A percentile compares a stretch with the other conserved stretches of the same genome.
phyloP scores from a whole-genome alignment of 352 stramenopile species.

The Thraustochytrium striatum region DNA sequence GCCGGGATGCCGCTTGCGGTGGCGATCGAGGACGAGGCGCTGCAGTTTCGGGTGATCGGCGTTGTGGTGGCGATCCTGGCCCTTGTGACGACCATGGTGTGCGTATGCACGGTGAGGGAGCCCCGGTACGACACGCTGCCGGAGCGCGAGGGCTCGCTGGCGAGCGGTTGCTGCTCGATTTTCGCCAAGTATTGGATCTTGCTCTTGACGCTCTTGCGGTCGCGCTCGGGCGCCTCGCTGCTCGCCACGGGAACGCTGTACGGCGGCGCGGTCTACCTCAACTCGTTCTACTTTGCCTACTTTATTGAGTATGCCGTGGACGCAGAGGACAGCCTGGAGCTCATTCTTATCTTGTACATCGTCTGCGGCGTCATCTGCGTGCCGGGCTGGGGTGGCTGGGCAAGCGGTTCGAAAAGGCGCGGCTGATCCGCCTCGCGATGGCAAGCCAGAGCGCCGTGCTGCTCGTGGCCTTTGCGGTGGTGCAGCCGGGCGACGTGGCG shows the following conservation, averaged over 20 bases:
- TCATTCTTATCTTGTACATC: conserved; percentile 38
- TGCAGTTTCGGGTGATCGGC: not conserved
- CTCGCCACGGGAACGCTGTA: not conserved
- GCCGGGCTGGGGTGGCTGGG: not conserved
- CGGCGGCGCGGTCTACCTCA: not conserved
- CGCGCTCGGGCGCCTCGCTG: not conserved
- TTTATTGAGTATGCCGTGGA: not conserved
- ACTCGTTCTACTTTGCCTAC: not conserved
- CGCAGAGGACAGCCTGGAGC: not conserved
- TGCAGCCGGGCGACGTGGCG: not conserved
- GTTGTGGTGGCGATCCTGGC: not conserved
- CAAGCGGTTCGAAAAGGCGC: conserved; percentile 42
- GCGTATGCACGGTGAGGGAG: not conserved
- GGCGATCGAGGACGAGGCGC: not conserved
- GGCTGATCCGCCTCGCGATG: not conserved
- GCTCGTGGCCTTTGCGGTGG: not conserved
- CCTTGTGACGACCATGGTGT: not conserved
- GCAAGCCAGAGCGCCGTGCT: conserved; percentile 17
- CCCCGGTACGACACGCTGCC: not conserved
- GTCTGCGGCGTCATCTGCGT: not conserved
- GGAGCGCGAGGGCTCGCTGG: not conserved
- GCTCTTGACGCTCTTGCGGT: not conserved
- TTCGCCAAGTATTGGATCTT: not conserved
- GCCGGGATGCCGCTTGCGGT: not conserved
- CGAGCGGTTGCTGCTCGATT: not conserved